A percentile compares a stretch with the other conserved stretches of the same genome.
Conservation (phyloP, 768 basidiomycete genomes). For the Boletus subcaerulescens region DNA sequence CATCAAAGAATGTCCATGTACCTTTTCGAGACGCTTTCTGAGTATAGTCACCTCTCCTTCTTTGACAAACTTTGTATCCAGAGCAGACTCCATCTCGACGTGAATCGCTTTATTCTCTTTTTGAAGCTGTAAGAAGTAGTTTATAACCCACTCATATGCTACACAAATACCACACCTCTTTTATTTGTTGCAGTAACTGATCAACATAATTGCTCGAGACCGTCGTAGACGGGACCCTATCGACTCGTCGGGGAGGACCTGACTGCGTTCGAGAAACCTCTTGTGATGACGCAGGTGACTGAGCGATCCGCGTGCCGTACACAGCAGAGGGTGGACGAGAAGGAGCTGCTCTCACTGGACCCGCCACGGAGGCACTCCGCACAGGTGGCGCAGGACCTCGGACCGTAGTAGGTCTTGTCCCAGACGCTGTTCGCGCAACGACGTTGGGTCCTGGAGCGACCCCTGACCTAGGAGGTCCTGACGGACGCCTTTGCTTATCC, state of each 20-base stretch:
- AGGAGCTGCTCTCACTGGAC: constrained; percentile 5
- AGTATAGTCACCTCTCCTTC: constrained; percentile 72
- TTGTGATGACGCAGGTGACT: constrained; percentile 21
- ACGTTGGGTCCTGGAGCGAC: constrained; percentile 7
- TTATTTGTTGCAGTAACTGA: constrained; percentile 36
- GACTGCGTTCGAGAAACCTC: constrained; percentile 13
- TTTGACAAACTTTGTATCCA: constrained; percentile 52
- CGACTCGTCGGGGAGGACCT: constrained; percentile 8
- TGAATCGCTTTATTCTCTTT: constrained; percentile 48
- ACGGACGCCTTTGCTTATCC: constrained; percentile 17
- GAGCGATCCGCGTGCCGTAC: constrained; percentile 8
- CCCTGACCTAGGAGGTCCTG: constrained; percentile 12
- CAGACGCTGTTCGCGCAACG: constrained; percentile 8
- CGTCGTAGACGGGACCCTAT: constrained; percentile 1
- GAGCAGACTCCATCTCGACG: constrained; percentile 43
- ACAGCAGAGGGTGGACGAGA: constrained; percentile 16
- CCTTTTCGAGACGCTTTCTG: constrained; percentile 67
- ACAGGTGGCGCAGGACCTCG: constrained; percentile 11
- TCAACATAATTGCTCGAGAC: constrained; percentile 7
- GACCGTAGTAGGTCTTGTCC: constrained; percentile 4
- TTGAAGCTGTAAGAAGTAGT: constrained; percentile 40
- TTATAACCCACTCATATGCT: constrained; percentile 3
- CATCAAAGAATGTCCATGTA: constrained; percentile 19
- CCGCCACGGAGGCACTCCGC: constrained; percentile 11
- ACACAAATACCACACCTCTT: constrained; percentile 41